Conservation (phyloP, 2,329 filamentous ascomycete genomes). For the Elsinoe batatas region DNA sequence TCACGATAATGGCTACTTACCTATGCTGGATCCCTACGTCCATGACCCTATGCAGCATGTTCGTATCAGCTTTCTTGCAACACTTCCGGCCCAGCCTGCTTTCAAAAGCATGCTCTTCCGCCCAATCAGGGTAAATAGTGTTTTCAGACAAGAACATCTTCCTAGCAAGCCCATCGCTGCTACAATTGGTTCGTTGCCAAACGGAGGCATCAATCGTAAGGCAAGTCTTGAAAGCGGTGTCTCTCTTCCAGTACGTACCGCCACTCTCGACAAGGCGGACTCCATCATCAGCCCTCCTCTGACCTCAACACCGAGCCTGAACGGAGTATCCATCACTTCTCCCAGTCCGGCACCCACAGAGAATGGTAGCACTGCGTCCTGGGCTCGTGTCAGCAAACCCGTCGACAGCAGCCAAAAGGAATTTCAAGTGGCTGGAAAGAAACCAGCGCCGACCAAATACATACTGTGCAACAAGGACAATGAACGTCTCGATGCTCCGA, state of each 20-base stretch:
- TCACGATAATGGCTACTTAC: constrained; percentile 46
- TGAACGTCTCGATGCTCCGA: constrained; percentile 33
- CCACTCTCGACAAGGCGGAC: not conserved
- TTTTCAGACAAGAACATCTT: constrained; percentile 35
- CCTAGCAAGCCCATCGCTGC: constrained; percentile 23
- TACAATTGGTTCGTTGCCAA: not conserved
- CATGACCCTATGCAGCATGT: constrained; percentile 29
- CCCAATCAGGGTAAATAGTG: constrained; percentile 29
- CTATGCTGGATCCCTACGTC: constrained; percentile 37
- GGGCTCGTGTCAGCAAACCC: constrained; percentile 36
- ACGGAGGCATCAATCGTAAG: not conserved
- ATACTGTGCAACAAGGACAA: constrained; percentile 34
- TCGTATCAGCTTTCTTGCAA: constrained; percentile 38
- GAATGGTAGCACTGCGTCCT: constrained; percentile 20
- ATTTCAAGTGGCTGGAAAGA: constrained; percentile 31
- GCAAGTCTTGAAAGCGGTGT: not conserved
- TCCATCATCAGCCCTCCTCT: not conserved
- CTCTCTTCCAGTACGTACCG: constrained; percentile 10
- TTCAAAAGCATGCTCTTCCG: constrained; percentile 35
- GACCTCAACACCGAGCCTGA: not conserved
- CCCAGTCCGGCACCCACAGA: constrained; percentile 15
- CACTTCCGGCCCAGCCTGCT: constrained; percentile 32
- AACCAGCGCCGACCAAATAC: constrained; percentile 24
- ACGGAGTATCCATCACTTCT: constrained; percentile 11
- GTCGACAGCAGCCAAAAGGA: constrained; percentile 25